Percentiles rank a stretch among this genome's conserved stretches.
These are phyloP conservation scores for Massariosphaeria phaeospora DNA, from an alignment of 495 filamentous ascomycete genomes.

Conservation along the genomic window DNA sequence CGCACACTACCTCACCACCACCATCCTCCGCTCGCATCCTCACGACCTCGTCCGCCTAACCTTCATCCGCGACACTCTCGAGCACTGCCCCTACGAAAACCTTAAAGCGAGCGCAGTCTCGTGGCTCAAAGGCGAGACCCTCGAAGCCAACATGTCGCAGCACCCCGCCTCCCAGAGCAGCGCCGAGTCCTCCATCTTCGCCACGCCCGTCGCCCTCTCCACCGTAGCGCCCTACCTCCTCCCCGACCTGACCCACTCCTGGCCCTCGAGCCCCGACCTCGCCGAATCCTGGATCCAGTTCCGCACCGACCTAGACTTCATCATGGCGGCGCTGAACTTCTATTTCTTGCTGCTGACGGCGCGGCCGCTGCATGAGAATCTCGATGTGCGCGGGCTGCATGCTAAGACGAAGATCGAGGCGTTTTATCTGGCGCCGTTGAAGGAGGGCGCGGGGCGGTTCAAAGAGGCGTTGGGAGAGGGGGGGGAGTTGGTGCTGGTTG, in stretches of 20 bases:
- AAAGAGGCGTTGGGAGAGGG: conserved; percentile 35
- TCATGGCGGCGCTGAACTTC: conserved; percentile 51
- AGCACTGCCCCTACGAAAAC: conserved; percentile 70
- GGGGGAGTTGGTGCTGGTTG: conserved; percentile 33
- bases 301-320: conserved; percentile 44
- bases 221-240: conserved; percentile 49
- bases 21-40: conserved; percentile 71
- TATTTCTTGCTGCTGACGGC: conserved; percentile 48
- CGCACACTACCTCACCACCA: conserved; percentile 67
- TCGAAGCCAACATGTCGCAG: conserved; percentile 44
- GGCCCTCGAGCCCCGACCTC: conserved; percentile 32
- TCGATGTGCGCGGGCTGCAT: conserved; percentile 46
- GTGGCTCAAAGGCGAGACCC: conserved; percentile 83
- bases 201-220: conserved; percentile 48
- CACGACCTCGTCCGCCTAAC: conserved; percentile 62
- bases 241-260: conserved; percentile 38
- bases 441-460: conserved; percentile 44
- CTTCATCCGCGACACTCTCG: conserved; percentile 73
- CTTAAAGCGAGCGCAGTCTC: conserved; percentile 75
- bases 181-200: conserved; percentile 47
- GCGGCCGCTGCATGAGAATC: conserved; percentile 47
- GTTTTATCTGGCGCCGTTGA: conserved; percentile 50
- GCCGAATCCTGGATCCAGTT: conserved; percentile 42
- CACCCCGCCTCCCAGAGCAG: not conserved
- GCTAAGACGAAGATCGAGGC: conserved; percentile 38